Evolutionary conservation across 2,329 filamentous ascomycete genomes (phyloP).

Genomic region (Coleophoma cylindrospora): DNA sequence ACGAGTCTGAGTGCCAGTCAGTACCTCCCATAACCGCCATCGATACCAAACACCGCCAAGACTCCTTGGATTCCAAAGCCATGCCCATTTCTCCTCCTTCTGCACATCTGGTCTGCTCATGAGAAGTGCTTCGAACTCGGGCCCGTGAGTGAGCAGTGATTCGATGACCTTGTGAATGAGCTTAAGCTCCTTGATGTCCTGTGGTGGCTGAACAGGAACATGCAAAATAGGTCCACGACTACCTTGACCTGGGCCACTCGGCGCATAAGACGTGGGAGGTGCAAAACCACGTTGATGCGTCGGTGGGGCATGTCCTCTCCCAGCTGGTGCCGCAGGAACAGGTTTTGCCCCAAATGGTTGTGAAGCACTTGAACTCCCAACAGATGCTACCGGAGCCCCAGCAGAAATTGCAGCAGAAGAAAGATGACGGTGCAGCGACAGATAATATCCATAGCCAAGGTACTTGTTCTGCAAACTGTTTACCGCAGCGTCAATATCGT

Average conservation of each 20-base stretch:
- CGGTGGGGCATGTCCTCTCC: constrained; percentile 41
- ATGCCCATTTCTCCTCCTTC: constrained; percentile 84
- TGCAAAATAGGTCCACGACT: constrained; percentile 46
- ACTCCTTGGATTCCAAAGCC: constrained; percentile 84
- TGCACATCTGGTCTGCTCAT: constrained; percentile 86
- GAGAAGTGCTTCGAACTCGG: constrained; percentile 85
- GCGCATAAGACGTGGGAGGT: constrained; percentile 67
- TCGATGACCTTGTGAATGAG: constrained; percentile 89
- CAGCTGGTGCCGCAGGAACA: constrained; percentile 38
- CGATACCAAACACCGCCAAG: constrained; percentile 84
- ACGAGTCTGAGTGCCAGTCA: constrained; percentile 57
- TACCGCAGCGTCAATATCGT: constrained; percentile 77
- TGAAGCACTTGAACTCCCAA: constrained; percentile 33
- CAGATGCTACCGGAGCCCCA: constrained; percentile 38
- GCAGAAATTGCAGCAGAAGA: constrained; percentile 65
- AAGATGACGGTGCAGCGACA: constrained; percentile 75
- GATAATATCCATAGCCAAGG: constrained; percentile 76
- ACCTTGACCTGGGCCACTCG: constrained; percentile 20
- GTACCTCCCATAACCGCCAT: constrained; percentile 82
- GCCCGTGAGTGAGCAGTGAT: constrained; percentile 69
- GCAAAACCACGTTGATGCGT: constrained; percentile 62
- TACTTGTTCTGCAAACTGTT: constrained; percentile 78
- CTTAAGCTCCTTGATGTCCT: constrained; percentile 71
- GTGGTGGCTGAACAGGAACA: constrained; percentile 70
- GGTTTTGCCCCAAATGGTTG: constrained; percentile 76